Percentiles rank a stretch among this genome's conserved stretches.
These are phyloP conservation scores for Syzygium grande DNA, from an alignment of 345 rosid species.

Conservation along the genomic window DNA sequence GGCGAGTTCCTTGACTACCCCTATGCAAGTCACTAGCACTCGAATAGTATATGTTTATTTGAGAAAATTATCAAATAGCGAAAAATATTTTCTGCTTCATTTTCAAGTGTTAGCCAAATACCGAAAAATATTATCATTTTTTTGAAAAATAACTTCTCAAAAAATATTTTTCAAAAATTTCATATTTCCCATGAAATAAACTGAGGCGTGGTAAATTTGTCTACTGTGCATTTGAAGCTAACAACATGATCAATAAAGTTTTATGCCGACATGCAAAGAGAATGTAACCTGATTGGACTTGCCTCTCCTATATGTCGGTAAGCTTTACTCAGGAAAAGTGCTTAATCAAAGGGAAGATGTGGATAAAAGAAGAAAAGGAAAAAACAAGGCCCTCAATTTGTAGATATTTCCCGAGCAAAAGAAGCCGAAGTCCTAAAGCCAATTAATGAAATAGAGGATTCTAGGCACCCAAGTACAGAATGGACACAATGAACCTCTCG, in stretches of 20 bases:
- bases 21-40: background rate
- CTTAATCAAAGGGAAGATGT: background rate
- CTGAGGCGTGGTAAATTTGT: background rate
- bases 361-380: background rate
- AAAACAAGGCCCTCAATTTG: background rate
- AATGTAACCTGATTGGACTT: background rate
- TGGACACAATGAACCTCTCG: background rate
- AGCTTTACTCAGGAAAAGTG: background rate
- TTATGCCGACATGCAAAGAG: background rate
- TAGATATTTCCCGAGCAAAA: background rate
- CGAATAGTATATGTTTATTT: too few species aligned
- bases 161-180: too few species aligned
- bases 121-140: too few species aligned
- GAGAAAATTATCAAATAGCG: too few species aligned
- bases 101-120: background rate
- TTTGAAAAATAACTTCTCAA: too few species aligned
- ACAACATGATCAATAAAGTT: background rate
- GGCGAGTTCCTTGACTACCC: accelerated
- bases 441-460: background rate
- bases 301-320: background rate
- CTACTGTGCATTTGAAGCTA: background rate
- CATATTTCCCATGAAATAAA: too few species aligned
- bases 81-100: background rate
- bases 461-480: background rate
- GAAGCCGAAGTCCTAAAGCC: background rate